Percentiles rank a stretch among this genome's conserved stretches.
phyloP scores from a whole-genome alignment of 148 eudicot species.

The Diospyros lotus region DNA sequence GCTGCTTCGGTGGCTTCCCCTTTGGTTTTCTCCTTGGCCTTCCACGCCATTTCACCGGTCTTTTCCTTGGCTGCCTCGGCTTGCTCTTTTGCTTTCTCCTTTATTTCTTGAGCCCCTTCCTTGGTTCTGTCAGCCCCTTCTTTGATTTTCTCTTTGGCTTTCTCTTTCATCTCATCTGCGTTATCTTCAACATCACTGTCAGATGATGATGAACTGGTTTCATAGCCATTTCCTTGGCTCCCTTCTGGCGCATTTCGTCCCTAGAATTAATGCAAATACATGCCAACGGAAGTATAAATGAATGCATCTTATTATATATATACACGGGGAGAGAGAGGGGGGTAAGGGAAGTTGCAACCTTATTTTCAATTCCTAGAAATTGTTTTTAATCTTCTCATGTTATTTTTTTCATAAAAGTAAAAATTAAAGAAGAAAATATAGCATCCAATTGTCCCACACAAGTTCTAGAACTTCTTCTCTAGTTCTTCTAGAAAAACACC shows the following conservation, averaged over 20 bases:
- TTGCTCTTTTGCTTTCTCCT: constrained; percentile 17
- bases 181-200: constrained; percentile 25
- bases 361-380: no score
- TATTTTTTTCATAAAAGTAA: no score
- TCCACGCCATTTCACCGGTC: constrained; percentile 18
- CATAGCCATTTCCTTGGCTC: constrained; percentile 2
- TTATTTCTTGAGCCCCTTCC: constrained; percentile 17
- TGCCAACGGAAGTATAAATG: no score
- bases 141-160: constrained; percentile 8
- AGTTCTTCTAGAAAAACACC: no score
- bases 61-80: constrained; percentile 1
- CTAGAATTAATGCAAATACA: background rate
- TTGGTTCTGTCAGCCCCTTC: constrained; percentile 18
- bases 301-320: no score
- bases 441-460: no score
- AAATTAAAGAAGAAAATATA: no score
- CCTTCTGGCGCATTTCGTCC: constrained; percentile 19
- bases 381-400: no score
- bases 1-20: background rate
- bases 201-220: constrained; percentile 3
- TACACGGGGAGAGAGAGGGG: no score
- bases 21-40: constrained; percentile 18
- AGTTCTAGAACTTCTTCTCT: no score
- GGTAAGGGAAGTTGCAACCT: no score
- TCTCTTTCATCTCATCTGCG: constrained; percentile 22